These are phyloP conservation scores for Cutaneotrichosporon cutaneum DNA, from an alignment of 1,284 basidiomycete species.

Conservation along the genomic window DNA sequence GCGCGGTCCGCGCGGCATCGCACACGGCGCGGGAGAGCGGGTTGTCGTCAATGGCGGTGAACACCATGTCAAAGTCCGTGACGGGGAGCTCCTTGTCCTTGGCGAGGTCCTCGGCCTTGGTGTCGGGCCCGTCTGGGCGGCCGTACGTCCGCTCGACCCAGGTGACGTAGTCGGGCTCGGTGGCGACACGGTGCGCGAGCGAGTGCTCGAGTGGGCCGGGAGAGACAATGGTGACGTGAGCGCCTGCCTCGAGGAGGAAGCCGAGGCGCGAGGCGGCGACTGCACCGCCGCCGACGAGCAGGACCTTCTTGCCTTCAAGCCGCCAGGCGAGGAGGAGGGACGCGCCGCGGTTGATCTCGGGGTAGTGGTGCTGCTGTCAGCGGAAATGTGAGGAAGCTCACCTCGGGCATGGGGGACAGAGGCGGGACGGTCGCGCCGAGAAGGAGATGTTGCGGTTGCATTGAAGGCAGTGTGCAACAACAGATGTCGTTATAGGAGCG, in stretches of 20 bases:
- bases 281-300: conserved; percentile 59
- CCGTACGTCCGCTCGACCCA: conserved; percentile 68
- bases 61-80: conserved; percentile 75
- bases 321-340: conserved; percentile 58
- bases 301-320: conserved; percentile 55
- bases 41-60: conserved; percentile 93
- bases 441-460: not conserved
- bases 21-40: conserved; percentile 66
- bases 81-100: conserved; percentile 36
- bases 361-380: conserved; percentile 19
- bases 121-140: conserved; percentile 12
- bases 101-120: conserved; percentile 22
- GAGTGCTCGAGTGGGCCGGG: conserved; percentile 56
- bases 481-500: not conserved
- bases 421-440: not conserved
- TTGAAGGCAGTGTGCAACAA: not conserved
- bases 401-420: not conserved
- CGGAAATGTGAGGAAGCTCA: not conserved
- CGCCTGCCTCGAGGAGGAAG: conserved; percentile 53
- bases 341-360: conserved; percentile 45
- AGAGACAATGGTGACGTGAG: conserved; percentile 53
- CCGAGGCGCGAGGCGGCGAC: conserved; percentile 58
- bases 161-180: conserved; percentile 60
- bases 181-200: conserved; percentile 52
- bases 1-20: conserved; percentile 64